Percentiles rank a stretch among this genome's conserved stretches.
Evolutionary conservation across 2,329 filamentous ascomycete species (phyloP).

Genomic region (Ophiostoma angusticollis): DNA sequence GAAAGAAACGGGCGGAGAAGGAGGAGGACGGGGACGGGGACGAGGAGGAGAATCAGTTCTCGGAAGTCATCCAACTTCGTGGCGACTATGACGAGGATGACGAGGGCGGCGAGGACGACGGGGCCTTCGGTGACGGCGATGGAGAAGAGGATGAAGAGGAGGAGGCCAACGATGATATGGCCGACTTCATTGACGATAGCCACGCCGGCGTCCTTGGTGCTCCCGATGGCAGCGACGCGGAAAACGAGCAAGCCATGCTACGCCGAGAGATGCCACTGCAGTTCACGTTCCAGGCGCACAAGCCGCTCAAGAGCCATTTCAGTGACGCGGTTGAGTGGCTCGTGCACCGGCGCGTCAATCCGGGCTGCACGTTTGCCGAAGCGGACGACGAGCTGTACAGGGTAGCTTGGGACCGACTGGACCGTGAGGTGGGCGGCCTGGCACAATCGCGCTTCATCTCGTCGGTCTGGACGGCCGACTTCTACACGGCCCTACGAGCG

Average conservation of each 20-base stretch:
- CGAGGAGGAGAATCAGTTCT: constrained; percentile 1
- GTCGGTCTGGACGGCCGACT: constrained; percentile 54
- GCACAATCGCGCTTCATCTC: constrained; percentile 61
- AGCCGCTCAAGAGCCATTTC: constrained; percentile 60
- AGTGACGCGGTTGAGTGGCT: constrained; percentile 67
- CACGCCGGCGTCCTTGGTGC: constrained; percentile 8
- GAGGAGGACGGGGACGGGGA: neutral
- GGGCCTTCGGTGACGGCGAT: neutral
- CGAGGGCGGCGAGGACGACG: constrained; percentile 8
- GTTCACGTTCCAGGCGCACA: constrained; percentile 53
- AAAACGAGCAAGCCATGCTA: constrained; percentile 30
- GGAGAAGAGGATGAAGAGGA: neutral
- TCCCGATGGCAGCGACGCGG: constrained; percentile 27
- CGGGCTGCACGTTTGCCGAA: constrained; percentile 39
- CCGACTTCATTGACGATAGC: constrained; percentile 50
- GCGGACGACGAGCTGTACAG: constrained; percentile 50
- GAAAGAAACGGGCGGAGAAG: constrained; percentile 1
- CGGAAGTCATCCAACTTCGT: neutral
- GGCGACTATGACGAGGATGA: constrained; percentile 6
- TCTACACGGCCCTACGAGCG: constrained; percentile 51
- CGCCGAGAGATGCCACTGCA: constrained; percentile 47
- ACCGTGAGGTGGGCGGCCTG: constrained; percentile 56
- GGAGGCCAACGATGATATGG: constrained; percentile 20
- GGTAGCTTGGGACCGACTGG: constrained; percentile 57
- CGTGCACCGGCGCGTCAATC: constrained; percentile 66